These are phyloP conservation scores for Liquidambar formosana DNA, from an alignment of 164 flowering plant genomes.

Conservation along the genomic window DNA sequence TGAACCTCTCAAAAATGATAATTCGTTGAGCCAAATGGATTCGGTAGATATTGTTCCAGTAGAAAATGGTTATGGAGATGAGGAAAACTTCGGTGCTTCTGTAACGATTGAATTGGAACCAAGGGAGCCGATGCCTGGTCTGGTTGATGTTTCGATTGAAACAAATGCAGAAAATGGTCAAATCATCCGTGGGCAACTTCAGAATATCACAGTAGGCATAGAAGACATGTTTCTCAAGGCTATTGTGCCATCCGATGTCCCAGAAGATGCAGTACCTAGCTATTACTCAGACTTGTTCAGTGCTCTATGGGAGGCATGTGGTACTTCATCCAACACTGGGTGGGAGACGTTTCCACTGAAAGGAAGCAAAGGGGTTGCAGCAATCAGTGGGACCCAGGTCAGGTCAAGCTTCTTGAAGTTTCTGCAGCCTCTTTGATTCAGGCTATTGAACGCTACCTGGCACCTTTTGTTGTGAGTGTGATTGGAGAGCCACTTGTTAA, in stretches of 20 bases:
- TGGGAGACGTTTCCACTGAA: conserved; percentile 71
- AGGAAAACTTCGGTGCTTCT: conserved; percentile 44
- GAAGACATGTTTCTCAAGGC: conserved; percentile 92
- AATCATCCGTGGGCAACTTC: conserved; percentile 67
- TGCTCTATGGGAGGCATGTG: conserved; percentile 92
- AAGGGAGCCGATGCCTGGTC: conserved; percentile 85
- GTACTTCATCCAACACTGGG: conserved; percentile 63
- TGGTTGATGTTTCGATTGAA: conserved; percentile 71
- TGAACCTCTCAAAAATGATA: conserved; percentile 34
- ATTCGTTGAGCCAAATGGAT: conserved; percentile 20
- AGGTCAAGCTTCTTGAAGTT: conserved; percentile 82
- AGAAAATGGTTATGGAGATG: conserved; percentile 38
- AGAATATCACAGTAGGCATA: conserved; percentile 70
- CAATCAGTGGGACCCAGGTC: conserved; percentile 86
- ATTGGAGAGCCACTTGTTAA: conserved; percentile 63
- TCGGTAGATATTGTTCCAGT: conserved; percentile 58
- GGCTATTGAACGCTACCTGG: conserved; percentile 59
- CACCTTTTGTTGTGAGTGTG: conserved; percentile 81
- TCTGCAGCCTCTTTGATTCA: conserved; percentile 51
- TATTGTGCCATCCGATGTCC: conserved; percentile 53
- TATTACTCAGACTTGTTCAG: conserved; percentile 64
- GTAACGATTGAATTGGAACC: conserved; percentile 77
- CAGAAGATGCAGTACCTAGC: conserved; percentile 41
- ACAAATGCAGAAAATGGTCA: conserved; percentile 83
- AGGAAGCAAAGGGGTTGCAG: conserved; percentile 82